phyloP scores from a whole-genome alignment of 306 rosid genomes.

The Trichosanthes cucumerina region DNA sequence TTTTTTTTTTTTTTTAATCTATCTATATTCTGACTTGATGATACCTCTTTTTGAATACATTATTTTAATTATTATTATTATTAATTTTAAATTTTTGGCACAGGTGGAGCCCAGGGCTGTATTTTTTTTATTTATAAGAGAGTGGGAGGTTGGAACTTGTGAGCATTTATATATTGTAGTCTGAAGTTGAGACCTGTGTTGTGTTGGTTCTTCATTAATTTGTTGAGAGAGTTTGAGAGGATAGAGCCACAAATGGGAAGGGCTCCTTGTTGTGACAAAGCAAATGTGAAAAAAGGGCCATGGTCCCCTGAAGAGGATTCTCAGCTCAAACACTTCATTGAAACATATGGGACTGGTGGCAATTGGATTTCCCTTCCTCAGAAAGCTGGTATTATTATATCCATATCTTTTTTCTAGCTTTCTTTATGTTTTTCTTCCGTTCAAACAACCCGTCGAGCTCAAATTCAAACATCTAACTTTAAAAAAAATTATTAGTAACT shows the following conservation, averaged over 20 bases:
- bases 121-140: neutral
- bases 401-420: neutral
- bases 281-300: slow-evolving; percentile 92
- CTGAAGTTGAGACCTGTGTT: neutral
- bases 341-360: slow-evolving; percentile 81
- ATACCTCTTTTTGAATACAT: neutral
- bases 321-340: slow-evolving; percentile 66
- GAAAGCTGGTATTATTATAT: slow-evolving; percentile 90
- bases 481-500: too few relatives aligned
- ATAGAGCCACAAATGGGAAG: slow-evolving; percentile 48
- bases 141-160: neutral
- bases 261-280: slow-evolving; percentile 97
- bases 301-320: slow-evolving; percentile 96
- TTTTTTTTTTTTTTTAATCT: too few relatives aligned
- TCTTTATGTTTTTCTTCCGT: neutral
- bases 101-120: neutral
- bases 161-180: neutral
- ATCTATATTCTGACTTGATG: neutral
- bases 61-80: neutral
- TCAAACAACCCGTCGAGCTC: neutral
- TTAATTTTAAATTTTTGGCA: neutral
- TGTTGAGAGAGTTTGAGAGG: neutral
- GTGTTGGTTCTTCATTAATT: too few relatives aligned
- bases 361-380: slow-evolving; percentile 96
- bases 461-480: neutral